Percentiles rank a stretch among this genome's conserved stretches.
Conservation (phyloP, 768 basidiomycete species). For the Strobilomyces echinocephalus region DNA sequence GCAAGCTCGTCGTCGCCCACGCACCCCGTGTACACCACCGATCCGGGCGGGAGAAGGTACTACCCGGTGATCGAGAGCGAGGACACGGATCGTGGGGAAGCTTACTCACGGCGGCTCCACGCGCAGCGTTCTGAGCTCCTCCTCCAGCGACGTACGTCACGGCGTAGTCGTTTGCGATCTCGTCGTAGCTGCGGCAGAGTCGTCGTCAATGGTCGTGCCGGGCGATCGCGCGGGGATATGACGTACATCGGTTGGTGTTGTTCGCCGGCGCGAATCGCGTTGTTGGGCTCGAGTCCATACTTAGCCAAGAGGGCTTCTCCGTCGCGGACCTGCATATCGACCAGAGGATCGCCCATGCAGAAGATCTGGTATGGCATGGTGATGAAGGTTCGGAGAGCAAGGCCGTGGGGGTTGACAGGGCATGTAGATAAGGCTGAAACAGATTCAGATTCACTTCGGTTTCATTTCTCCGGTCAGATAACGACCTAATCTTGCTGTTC, state of each 20-base stretch:
- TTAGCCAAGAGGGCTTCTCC: slow-evolving; percentile 84
- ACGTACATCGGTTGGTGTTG: slow-evolving; percentile 77
- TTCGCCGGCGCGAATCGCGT: slow-evolving; percentile 90
- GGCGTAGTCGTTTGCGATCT: slow-evolving; percentile 68
- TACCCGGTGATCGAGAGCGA: slow-evolving; percentile 27
- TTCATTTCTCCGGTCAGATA: no score
- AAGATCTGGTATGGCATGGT: slow-evolving; percentile 67
- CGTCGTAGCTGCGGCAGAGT: slow-evolving; percentile 67
- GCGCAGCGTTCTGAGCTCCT: slow-evolving; percentile 93
- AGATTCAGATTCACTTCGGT: neutral
- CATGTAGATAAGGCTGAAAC: neutral
- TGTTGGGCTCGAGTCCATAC: slow-evolving; percentile 88
- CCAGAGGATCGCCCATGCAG: slow-evolving; percentile 92
- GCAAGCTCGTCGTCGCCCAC: slow-evolving; percentile 94
- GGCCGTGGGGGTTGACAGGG: neutral
- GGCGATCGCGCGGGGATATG: neutral
- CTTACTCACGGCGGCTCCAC: slow-evolving; percentile 83
- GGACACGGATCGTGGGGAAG: neutral
- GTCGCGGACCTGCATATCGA: slow-evolving; percentile 90
- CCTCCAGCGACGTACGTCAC: slow-evolving; percentile 95
- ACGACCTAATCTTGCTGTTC: neutral
- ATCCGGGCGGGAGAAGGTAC: slow-evolving; percentile 86
- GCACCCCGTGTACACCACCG: slow-evolving; percentile 91
- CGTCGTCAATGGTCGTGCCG: neutral
- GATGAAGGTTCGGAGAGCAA: slow-evolving; percentile 2